These are phyloP conservation scores for Balakata baccata DNA, from an alignment of 345 rosid species.

Conservation along the genomic window DNA sequence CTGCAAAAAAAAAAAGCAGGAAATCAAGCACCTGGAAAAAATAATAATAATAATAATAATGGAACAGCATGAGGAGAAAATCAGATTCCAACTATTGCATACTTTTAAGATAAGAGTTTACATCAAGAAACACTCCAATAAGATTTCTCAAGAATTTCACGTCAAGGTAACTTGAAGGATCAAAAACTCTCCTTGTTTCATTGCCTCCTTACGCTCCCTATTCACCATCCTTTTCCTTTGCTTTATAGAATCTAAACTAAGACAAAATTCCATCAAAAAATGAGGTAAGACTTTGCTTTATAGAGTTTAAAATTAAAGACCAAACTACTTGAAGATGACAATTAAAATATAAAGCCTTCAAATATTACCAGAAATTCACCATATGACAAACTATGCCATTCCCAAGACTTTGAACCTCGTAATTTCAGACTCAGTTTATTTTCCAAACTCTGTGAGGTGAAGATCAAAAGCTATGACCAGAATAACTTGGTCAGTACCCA, in stretches of 20 bases:
- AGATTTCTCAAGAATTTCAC: constrained; percentile 79
- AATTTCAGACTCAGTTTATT: constrained; percentile 78
- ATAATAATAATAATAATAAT: constrained; percentile 13
- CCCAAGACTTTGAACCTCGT: constrained; percentile 75
- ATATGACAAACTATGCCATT: constrained; percentile 86
- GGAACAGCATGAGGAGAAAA: not conserved
- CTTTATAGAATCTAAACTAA: constrained; percentile 72
- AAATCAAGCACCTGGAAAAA: constrained; percentile 66
- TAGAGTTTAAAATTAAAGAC: constrained; percentile 9
- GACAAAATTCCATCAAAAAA: constrained; percentile 86
- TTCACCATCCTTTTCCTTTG: constrained; percentile 83
- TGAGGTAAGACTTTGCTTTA: constrained; percentile 21
- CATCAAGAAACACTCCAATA: constrained; percentile 87
- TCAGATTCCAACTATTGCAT: not conserved
- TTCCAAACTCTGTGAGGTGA: constrained; percentile 82
- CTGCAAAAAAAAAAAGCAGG: constrained; percentile 55
- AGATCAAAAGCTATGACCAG: not conserved
- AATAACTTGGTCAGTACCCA: not conserved
- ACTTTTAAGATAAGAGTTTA: constrained; percentile 23
- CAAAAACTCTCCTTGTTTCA: constrained; percentile 52
- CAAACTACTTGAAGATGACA: not conserved
- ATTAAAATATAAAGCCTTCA: constrained; percentile 1
- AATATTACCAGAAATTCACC: constrained; percentile 83
- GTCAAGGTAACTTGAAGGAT: constrained; percentile 59
- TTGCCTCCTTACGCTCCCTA: constrained; percentile 69